Evolutionary conservation across 2,329 filamentous ascomycete species (phyloP), one percentile per base, ranked within the genome.

Genomic region (Fusarium torreyae): DNA sequence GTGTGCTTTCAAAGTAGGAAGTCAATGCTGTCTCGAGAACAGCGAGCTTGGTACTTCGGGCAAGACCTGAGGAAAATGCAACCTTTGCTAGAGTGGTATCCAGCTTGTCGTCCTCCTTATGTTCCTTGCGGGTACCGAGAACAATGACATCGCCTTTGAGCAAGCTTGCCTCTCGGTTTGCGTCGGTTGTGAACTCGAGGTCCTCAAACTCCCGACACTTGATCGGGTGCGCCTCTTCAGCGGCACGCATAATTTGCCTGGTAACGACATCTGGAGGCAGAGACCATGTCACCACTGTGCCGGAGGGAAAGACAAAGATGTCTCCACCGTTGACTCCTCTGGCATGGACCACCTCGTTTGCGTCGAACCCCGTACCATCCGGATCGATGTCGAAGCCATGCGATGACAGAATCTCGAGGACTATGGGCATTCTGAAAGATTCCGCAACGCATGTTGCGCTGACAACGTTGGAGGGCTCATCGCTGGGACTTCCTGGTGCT

Each of bases 231-330:
- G 92, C 88, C 52, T 90, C 89, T 69, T 92, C 87, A 15, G 94
- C 93, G 2, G 95, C 94, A 0, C 89, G 87, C 20, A 93, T 86
- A 14, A 98, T 85, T 33, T 92, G 89, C 58, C 87, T 88, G 10
- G 92, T 92, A 17, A 94, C 91, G 18, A 94, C 88, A 59, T 91
- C 89, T 64, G 94, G 88, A 1, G 93, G 91, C 2, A 98, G 85
- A 7, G 93, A 92, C 96, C 96, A 99, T 24, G 93, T 91, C 7
- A 98, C 96, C 9, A 98, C 87, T 14, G 94, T 97, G 13, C 96
- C 96, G 0, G 94, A 97, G 10, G 95, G 94, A 71, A 99, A 99
- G 58, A 99, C 91, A 77, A 98, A 98, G 51, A 98, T 89, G 80
- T 99, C 96, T 34, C 94, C 94, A 60, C 89, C 85, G 76, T 88